Evolutionary conservation across 2,329 filamentous ascomycete genomes (phyloP).

Genomic region (Phaeophleospora eucalypticola): DNA sequence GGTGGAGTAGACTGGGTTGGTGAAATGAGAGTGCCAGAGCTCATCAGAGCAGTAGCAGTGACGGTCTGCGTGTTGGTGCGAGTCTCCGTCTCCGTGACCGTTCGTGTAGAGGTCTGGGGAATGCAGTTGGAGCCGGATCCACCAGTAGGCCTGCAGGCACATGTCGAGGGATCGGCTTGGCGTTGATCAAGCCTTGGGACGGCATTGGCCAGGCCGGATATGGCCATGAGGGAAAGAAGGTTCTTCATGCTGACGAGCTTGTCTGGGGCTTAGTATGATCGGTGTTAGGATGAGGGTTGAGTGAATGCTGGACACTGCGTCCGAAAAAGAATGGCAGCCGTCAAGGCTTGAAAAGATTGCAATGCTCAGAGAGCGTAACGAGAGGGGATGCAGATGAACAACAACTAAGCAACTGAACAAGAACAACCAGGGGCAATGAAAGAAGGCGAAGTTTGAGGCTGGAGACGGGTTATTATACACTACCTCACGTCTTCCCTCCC

Average conservation of each 20-base stretch:
- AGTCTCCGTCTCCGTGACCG: conserved; percentile 16
- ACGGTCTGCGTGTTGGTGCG: conserved; percentile 19
- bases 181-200: conserved; percentile 40
- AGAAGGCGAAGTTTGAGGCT: too few species aligned
- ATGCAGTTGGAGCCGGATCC: background rate
- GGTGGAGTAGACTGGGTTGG: conserved; percentile 15
- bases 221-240: conserved; percentile 39
- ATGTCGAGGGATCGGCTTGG: conserved; percentile 8
- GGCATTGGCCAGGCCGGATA: conserved; percentile 45
- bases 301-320: conserved; percentile 4
- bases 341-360: conserved; percentile 21
- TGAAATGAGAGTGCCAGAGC: conserved; percentile 12
- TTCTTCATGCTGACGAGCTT: conserved; percentile 29
- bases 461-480: too few species aligned
- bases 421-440: too few species aligned
- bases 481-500: background rate
- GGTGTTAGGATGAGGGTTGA: conserved; percentile 1
- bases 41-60: conserved; percentile 9
- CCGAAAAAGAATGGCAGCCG: conserved; percentile 19
- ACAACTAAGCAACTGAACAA: conserved; percentile 5
- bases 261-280: conserved; percentile 4
- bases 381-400: conserved; percentile 15
- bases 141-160: conserved; percentile 11
- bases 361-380: conserved; percentile 32
- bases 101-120: conserved; percentile 7